Percentiles rank a stretch among this genome's conserved stretches.
Conservation (phyloP, 306 rosid genomes). For the Quercus suber region DNA sequence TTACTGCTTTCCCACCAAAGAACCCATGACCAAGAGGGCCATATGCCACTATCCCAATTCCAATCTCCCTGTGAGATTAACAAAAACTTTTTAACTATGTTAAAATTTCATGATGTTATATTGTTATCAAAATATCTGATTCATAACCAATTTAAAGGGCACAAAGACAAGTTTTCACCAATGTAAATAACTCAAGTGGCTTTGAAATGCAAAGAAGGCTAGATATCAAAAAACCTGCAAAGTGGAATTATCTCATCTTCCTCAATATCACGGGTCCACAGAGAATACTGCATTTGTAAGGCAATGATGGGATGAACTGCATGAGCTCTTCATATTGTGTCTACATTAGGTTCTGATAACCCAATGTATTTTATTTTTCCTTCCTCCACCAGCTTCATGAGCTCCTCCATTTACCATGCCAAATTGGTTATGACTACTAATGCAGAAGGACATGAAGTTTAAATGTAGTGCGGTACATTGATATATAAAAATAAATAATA, state of each 20-base stretch:
- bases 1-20: constrained; percentile 63
- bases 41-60: constrained; percentile 66
- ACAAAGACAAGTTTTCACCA: not conserved
- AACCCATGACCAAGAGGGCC: constrained; percentile 74
- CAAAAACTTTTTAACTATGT: not conserved
- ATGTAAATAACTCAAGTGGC: not conserved
- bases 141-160: constrained; percentile 4
- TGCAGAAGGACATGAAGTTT: constrained; percentile 3
- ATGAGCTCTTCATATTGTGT: constrained; percentile 62
- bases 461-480: not conserved
- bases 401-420: constrained; percentile 52
- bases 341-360: constrained; percentile 49
- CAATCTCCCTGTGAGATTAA: constrained; percentile 48
- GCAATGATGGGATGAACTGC: constrained; percentile 77
- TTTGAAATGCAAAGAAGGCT: not conserved
- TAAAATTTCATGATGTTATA: not conserved
- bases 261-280: constrained; percentile 58
- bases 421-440: not conserved
- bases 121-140: not conserved
- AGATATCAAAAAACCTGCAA: constrained; percentile 41
- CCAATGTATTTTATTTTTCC: constrained; percentile 64
- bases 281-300: constrained; percentile 67
- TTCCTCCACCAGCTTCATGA: constrained; percentile 57
- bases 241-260: constrained; percentile 58
- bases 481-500: not conserved